phyloP scores from a whole-genome alignment of 352 stramenopile species.

The Thalassiosira livingstoniorum region DNA sequence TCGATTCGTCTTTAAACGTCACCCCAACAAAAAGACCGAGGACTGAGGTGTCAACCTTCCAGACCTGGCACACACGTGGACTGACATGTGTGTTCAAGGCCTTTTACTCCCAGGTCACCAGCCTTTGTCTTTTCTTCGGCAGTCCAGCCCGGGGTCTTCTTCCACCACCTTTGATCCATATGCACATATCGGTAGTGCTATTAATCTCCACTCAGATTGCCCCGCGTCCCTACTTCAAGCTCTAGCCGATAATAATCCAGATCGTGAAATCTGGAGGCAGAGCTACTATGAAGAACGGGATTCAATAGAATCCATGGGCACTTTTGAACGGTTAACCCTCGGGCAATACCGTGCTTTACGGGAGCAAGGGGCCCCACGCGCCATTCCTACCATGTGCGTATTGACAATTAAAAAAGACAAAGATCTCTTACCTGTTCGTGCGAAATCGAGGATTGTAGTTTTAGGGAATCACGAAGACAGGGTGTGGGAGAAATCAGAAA shows the following conservation, averaged over 20 bases:
- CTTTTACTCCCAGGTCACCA: conserved; percentile 33
- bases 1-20: conserved; percentile 11
- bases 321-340: conserved; percentile 38
- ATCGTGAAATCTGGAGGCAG: conserved; percentile 14
- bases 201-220: conserved; percentile 3
- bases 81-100: background rate
- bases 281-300: conserved; percentile 26
- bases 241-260: conserved; percentile 23
- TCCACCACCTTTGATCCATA: background rate
- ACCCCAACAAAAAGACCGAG: background rate
- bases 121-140: background rate
- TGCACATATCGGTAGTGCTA: conserved; percentile 2
- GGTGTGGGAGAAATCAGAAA: conserved; percentile 4
- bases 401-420: conserved; percentile 54
- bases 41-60: conserved; percentile 19
- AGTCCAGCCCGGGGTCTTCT: background rate
- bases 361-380: background rate
- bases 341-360: conserved; percentile 14
- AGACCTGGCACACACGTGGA: conserved; percentile 12
- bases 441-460: conserved; percentile 61
- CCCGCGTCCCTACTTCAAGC: conserved; percentile 10
- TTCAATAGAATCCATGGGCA: conserved; percentile 1
- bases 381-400: conserved; percentile 52
- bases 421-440: conserved; percentile 36
- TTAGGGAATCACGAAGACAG: conserved; percentile 59